phyloP scores from a whole-genome alignment of 169 alveolate genomes.

The Babesia divergens region DNA sequence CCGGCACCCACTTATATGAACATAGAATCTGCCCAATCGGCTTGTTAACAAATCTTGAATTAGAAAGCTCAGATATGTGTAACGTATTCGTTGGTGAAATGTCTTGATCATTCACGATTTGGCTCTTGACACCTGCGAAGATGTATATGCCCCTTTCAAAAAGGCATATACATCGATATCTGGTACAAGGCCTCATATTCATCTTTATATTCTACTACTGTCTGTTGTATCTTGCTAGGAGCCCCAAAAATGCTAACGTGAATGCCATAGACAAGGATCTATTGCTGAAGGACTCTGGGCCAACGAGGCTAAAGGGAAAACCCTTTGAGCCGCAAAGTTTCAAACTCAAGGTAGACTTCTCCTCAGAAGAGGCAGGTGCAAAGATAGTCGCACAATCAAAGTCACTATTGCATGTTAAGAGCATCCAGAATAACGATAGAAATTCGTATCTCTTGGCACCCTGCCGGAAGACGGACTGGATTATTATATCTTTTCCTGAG shows the following conservation, averaged over 20 bases:
- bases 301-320: slow-evolving; percentile 40
- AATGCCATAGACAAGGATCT: not conserved
- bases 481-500: slow-evolving; percentile 79
- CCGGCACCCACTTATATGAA: no score
- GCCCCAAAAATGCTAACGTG: not conserved
- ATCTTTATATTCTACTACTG: slow-evolving; percentile 2
- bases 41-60: no score
- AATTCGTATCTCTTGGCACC: slow-evolving; percentile 81
- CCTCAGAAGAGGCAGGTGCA: slow-evolving; percentile 82
- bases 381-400: slow-evolving; percentile 75
- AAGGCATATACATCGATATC: not conserved
- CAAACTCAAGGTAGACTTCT: slow-evolving; percentile 75
- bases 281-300: not conserved
- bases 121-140: no score
- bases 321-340: slow-evolving; percentile 36
- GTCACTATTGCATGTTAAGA: slow-evolving; percentile 60
- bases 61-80: no score
- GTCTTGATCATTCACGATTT: no score
- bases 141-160: slow-evolving; percentile 9
- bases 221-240: not conserved
- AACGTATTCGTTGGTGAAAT: no score
- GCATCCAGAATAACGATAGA: slow-evolving; percentile 69
- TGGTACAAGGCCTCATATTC: not conserved
- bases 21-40: no score
- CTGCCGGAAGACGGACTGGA: slow-evolving; percentile 75